Evolutionary conservation across 352 stramenopile species (phyloP).

Genomic region (Hyaloperonospora arabidopsidis): DNA sequence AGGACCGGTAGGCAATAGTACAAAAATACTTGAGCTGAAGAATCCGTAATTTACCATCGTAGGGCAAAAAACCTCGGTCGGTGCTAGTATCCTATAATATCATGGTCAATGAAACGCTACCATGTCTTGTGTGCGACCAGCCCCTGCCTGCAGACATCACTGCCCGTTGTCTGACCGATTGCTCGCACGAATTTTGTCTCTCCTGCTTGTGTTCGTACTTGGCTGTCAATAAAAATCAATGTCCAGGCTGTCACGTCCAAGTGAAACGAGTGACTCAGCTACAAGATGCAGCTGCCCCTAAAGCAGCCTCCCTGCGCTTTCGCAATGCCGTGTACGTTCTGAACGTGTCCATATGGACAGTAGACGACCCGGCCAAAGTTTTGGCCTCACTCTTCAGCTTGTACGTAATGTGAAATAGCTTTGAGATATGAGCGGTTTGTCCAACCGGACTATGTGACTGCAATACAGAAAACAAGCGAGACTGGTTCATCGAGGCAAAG

Average conservation of each 20-base stretch:
- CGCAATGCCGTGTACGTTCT: constrained; percentile 75
- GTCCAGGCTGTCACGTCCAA: constrained; percentile 45
- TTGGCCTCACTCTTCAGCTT: constrained; percentile 66
- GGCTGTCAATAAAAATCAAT: constrained; percentile 51
- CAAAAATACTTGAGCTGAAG: too few species aligned
- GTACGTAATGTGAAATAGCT: constrained; percentile 27
- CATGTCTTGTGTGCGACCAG: constrained; percentile 52
- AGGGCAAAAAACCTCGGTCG: too few species aligned
- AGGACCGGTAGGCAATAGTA: too few species aligned
- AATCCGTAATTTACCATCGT: too few species aligned
- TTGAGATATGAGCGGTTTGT: neutral
- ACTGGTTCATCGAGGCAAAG: constrained; percentile 70
- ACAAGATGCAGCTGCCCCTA: constrained; percentile 4
- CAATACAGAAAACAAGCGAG: constrained; percentile 51
- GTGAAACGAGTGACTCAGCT: constrained; percentile 63
- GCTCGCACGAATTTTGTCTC: constrained; percentile 76
- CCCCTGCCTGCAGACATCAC: constrained; percentile 27
- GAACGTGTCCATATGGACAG: constrained; percentile 71
- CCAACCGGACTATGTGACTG: neutral
- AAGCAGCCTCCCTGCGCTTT: constrained; percentile 63
- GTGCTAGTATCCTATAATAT: neutral
- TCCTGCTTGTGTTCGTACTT: constrained; percentile 53
- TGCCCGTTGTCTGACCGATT: constrained; percentile 63
- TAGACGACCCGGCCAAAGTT: constrained; percentile 55
- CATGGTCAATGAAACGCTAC: constrained; percentile 3